Conservation (phyloP, 208 protist genomes). For the Trypanosoma caninum region DNA sequence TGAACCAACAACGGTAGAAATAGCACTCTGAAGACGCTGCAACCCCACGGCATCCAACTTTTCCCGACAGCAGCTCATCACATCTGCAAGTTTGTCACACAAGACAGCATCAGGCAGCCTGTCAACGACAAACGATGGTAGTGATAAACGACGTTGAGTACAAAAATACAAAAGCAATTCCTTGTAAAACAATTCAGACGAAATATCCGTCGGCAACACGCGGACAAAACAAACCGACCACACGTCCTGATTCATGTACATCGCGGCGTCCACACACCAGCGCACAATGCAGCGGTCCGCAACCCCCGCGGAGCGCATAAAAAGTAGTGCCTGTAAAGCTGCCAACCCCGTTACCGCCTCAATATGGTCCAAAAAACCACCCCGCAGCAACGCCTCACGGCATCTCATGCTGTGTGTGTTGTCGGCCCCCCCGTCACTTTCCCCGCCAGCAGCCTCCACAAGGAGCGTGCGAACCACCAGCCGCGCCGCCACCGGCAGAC, state of each 20-base stretch:
- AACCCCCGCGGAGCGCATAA: background rate
- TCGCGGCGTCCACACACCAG: constrained; percentile 17
- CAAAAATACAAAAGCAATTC: constrained; percentile 10
- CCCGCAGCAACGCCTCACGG: background rate
- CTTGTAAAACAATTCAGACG: constrained; percentile 4
- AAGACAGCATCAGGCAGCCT: constrained; percentile 2
- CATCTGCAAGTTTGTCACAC: background rate
- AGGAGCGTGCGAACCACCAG: constrained; percentile 3
- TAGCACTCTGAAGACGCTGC: constrained; percentile 3
- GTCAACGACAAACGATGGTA: background rate
- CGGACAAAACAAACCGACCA: constrained; percentile 4
- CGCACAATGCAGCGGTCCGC: constrained; percentile 5
- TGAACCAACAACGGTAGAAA: background rate
- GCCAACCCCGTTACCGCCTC: background rate
- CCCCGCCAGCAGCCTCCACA: background rate
- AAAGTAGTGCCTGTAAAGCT: background rate
- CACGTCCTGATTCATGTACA: constrained; percentile 1
- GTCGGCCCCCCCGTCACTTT: background rate
- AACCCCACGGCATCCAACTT: background rate
- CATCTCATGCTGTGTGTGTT: background rate
- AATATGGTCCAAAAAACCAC: background rate
- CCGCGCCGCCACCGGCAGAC: background rate
- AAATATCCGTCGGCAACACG: background rate
- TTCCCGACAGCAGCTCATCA: constrained; percentile 8
- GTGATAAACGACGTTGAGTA: background rate